Conservation (phyloP, 495 filamentous ascomycete genomes). For the Tricharina praecox region DNA sequence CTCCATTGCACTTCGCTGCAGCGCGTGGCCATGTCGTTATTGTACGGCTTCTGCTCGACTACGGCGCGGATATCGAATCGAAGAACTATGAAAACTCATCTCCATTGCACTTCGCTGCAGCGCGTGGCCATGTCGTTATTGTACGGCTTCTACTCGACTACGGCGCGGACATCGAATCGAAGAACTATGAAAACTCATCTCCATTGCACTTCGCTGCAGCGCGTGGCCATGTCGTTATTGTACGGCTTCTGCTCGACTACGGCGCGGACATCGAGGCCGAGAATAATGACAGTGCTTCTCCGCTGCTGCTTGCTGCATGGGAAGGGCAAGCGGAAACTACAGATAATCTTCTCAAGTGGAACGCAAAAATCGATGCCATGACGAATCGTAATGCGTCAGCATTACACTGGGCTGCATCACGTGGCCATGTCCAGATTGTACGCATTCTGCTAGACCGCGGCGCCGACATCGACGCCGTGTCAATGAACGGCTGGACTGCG, state of each 20-base stretch:
- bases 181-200: no score
- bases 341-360: background rate
- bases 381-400: no score
- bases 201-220: background rate
- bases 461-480: background rate
- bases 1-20: no score
- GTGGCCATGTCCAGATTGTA: constrained; percentile 2
- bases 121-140: no score
- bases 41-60: no score
- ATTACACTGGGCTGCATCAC: background rate
- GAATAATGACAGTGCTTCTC: no score
- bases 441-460: background rate
- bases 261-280: background rate
- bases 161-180: no score
- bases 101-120: no score
- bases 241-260: background rate
- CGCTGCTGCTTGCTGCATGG: background rate
- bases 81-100: no score
- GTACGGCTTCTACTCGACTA: no score
- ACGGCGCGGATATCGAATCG: no score
- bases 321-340: background rate
- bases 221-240: constrained; percentile 3
- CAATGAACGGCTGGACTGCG: background rate
- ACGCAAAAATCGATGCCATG: background rate
- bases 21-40: no score